phyloP scores from a whole-genome alignment of 116 monocot species.

The Zostera marina region DNA sequence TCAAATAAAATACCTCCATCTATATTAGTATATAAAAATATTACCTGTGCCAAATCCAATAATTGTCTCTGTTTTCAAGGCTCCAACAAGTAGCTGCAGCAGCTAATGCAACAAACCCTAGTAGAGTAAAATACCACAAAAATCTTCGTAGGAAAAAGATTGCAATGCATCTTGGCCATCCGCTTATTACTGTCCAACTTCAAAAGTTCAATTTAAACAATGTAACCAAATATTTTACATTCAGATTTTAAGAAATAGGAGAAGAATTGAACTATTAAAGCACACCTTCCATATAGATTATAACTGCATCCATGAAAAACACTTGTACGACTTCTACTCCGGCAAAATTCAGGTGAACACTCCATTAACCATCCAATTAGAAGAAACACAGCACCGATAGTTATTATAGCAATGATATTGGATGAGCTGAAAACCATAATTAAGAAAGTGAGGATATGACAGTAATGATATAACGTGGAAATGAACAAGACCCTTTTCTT shows the following conservation, averaged over 20 bases:
- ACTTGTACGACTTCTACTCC: constrained; percentile 9
- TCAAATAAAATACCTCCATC: neutral
- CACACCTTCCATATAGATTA: constrained; percentile 34
- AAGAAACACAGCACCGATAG: constrained; percentile 67
- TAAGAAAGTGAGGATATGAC: neutral
- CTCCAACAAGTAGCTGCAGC: constrained; percentile 74
- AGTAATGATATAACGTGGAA: no score
- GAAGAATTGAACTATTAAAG: neutral
- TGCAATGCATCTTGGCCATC: constrained; percentile 34
- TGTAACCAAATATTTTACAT: neutral
- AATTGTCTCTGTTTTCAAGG: constrained; percentile 50
- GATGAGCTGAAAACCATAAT: constrained; percentile 30
- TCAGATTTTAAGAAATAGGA: neutral
- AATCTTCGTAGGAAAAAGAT: constrained; percentile 43
- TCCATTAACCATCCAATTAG: constrained; percentile 77
- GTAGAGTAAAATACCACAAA: constrained; percentile 36
- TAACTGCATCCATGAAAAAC: constrained; percentile 15
- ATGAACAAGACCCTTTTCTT: neutral
- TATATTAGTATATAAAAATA: neutral
- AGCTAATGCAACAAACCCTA: constrained; percentile 57
- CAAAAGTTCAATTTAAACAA: neutral
- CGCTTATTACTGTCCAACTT: constrained; percentile 45
- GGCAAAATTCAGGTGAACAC: constrained; percentile 26
- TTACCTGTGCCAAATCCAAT: constrained; percentile 99
- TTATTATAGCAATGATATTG: constrained; percentile 63